Evolutionary conservation across 164 flowering plant species (phyloP), one percentile per base, ranked within the genome.

Genomic region (Chimonanthus salicifolius): DNA sequence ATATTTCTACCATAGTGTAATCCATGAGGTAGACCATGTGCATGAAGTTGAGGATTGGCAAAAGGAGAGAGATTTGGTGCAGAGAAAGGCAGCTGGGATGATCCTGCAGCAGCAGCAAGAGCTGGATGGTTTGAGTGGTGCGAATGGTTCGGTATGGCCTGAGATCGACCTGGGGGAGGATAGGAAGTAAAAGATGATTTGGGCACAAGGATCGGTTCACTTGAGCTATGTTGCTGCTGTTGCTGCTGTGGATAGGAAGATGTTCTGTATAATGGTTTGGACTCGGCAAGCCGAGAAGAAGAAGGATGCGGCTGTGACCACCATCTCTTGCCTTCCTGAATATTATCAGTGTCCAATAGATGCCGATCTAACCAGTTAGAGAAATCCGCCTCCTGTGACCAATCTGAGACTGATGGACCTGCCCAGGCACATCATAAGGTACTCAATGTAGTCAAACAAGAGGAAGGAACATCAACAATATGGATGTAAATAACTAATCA

Each of bases 391-490:
- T 88, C 97, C 58, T 86, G 88, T 64, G 79, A 75, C 92, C 91
- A 87, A 15, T 91, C 94, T 47, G 92, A 72, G 62, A 84, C 86
- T 66, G 91, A 87, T 71, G 97, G 89, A 87, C 91, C 97, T 91
- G 83, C 62, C 43, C 43, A 6, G 72, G 13, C 69, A 71, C 21
- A 13, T 5, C 20, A 48, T 10, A 15, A 33, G 21, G 44, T 21
- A 63, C 16, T 33, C 9, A 47, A 66, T 33, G 7, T 33, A 18
- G 10, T 33, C 33, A 33, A 33, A 33, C 33, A 33, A 33, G 33
- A 33, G 33, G 33, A 33, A 33, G 33, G 0, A 33, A 33, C 33
- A 33, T 33, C 33, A 33, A 33, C 33, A 33, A 33, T 33, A 33
- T 33, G 33, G 33, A 33, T 33, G 33, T 33, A 33, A 33, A 33